Base-by-base conservation (phyloP, 176 grass and related monocot genomes). In the Oryza longistaminata region DNA sequence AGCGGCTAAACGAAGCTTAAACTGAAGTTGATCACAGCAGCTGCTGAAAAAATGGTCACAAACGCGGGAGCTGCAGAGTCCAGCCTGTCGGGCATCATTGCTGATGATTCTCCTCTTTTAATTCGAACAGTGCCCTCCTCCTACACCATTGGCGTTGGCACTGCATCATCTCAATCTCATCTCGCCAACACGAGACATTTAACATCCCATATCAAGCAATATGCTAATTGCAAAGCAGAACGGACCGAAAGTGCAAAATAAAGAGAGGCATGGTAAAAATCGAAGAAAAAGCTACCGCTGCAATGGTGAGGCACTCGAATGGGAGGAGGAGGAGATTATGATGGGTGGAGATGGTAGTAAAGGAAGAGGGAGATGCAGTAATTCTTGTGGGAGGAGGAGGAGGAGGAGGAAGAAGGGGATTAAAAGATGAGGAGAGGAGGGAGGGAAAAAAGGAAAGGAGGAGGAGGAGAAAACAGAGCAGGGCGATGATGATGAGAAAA, bases 401-500 rank as follows among this genome's bases (percentile, higher is more conserved):
- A n/a, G n/a, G n/a, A 7, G 49, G 49, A n/a, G 5, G 13, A 81
- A 14, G 35, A 37, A 37, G 22, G 64, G n/a, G 29, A 66, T 49
- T 52, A 80, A 74, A 75, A 81, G 33, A 44, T 1, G 70, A 61
- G 19, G 27, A 64, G 22, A 74, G 60, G 33, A 39, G 13, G 9
- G 64, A 0, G 19, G 10, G 48, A 55, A 73, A 42, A 31, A 31
- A 31, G 29, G 29, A 31, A 31, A 31, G 29, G 29, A 26, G 10
- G 33, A 2, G 3, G 34, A 16, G 3, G 43, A 53, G 31, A 42
- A 43, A 62, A 73, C 13, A 6, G 45, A 21, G 77, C 22, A 31
- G 15, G 86, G 86, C 79, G 86, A 83, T 83, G 86, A 88, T 83
- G 86, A 88, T 78, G 79, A 82, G 37, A 26, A 9, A 7, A 50